Base-by-base conservation (phyloP, 129 eudicot species). In the Flaveria bidentis region DNA sequence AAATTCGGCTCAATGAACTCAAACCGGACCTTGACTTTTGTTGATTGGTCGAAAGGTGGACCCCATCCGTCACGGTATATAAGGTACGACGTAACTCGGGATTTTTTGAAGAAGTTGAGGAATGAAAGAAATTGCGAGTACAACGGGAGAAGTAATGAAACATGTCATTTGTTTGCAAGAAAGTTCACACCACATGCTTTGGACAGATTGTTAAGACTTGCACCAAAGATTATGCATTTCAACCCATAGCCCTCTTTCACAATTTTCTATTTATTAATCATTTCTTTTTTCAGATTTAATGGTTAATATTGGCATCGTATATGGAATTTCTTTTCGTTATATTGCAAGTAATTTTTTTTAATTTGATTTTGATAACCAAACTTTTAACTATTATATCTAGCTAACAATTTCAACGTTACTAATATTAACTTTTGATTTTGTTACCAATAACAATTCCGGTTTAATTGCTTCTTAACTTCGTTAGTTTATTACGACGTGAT, bases 151-250 rank as follows among this genome's bases (percentile, higher is more conserved):
- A 49, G 69, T 10, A 84, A 83, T 16, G 53, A 58, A 65, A 71
- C 70, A 16, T 86, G 90, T 41, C 82, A 76, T 77, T 78, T 86
- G 75, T 86, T 86, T 86, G 90, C 90, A 39, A 86, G 90, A 65
- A 86, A 86, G 76, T 86, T 86, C 45, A 55, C 82, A 16, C 79
- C 83, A 68, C 78, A 74, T 49, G 78, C 85, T 47, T 86, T 86
- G 70, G 80, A 80, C 41, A 77, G 90, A 74, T 61, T 86, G 78
- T 57, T 84, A 67, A 86, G 80, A 75, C 79, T 83, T 65, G 83
- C 90, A 69, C 87, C 85, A 28, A 86, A 78, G 77, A 56, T 82
- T 25, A 70, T 82, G 81, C 85, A 76, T 14, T 76, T 82, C 33
- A 70, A 82, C 74, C 49, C 69, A 63, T 82, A 70, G 62, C 5